Evolutionary conservation across 768 basidiomycete genomes (phyloP), one percentile per base, ranked within the genome.

Genomic region (Crassisporium funariophilum): DNA sequence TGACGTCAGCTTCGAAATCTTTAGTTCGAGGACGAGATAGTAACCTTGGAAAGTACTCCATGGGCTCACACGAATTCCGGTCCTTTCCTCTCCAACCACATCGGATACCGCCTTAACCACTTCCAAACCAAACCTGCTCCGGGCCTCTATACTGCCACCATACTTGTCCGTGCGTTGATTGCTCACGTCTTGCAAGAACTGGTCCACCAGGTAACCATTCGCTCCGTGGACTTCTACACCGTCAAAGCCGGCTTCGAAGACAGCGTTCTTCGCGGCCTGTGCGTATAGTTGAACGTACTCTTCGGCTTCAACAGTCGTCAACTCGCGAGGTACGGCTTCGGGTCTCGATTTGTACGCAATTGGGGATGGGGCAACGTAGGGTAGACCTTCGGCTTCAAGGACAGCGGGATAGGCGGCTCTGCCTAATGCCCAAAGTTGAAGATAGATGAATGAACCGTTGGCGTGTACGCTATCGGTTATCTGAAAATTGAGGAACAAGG

Each of bases 91-190:
- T 0, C 87, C 86, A 27, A 88, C 63, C 1, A 76, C 75, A 0
- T 70, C 59, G 3, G 65, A 67, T 1, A 86, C 64, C 1, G 78
- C 80, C 25, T 77, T 70, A 5, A 81, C 58, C 29, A 85, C 67
- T 48, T 84, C 80, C 5, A 84, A 64, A 0, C 63, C 56, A 59
- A 90, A 88, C 20, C 78, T 70, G 1, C 72, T 67, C 4, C 88
- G 70, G 46, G 77, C 78, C 59, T 84, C 78, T 21, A 87, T 64
- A 35, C 74, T 76, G 2, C 88, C 88, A 0, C 88, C 88, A 60
- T 84, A 91, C 35, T 74, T 66, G 58, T 88, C 86, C 5, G 75
- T 79, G 12, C 84, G 73, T 4, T 72, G 56, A 62, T 88, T 87
- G 25, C 68, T 69, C n/a, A 69, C 58, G 20, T 76, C 69, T 54